Evolutionary conservation across 176 grass and related monocot species (phyloP), one percentile per base, ranked within the genome.

Genomic region (Calamus simplicifolius): DNA sequence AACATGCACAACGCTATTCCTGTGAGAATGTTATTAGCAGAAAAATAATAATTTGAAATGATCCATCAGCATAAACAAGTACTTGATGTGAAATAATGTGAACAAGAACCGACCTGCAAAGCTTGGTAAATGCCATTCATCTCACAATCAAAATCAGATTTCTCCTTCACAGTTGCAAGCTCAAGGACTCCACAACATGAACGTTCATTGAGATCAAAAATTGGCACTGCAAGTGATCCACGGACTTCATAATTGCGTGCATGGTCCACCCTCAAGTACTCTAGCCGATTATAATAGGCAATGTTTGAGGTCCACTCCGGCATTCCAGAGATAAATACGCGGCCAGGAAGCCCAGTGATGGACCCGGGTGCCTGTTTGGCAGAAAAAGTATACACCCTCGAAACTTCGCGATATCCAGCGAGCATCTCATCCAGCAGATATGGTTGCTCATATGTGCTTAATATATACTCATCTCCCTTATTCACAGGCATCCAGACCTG

Each of bases 251-350:
- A 72, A 30, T 35, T 70, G 19, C 54, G 18, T 27, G 85, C 85
- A 48, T 88, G 61, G 4, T 88, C 72, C 17, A 71, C 27, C 53
- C 85, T 82, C 49, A 83, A 68, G 53, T 79, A 88, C 67, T 88
- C 85, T 0, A 54, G 54, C 18, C 50, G 27, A 7, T 48, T 68
- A 57, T 88, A 88, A 64, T 88, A 83, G 54, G 72, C 27, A 12
- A 83, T 61, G 63, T 79, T 82, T 1, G 85, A 79, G 26, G 85
- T 83, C 85, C 85, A 88, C 29, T 88, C 85, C 4, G 71, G 79
- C 61, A 78, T 56, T 16, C 75, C 67, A 6, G 75, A 75, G 17
- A 73, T 72, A 72, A 72, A 88, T 10, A 88, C 85, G 18, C 85
- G 71, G 3, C 85, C 85, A 0, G 85, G 85, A 66, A 88, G 67